A percentile compares a stretch with the other conserved stretches of the same genome.
phyloP scores from a whole-genome alignment of 306 rosid species.

The Geum urbanum region DNA sequence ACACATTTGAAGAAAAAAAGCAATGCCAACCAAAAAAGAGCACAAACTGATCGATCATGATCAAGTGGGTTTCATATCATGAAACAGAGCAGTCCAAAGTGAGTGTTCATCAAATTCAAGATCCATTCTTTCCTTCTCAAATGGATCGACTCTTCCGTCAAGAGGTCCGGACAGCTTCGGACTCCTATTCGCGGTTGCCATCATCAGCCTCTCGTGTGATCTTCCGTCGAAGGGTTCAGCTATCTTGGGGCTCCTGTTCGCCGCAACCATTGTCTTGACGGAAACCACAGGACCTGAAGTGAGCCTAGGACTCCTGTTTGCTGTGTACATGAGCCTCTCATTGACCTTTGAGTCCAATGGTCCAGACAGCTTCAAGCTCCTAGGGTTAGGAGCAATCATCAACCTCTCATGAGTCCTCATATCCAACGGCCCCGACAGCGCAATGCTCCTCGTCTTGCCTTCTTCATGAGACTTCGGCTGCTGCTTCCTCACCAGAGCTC shows the following conservation, averaged over 20 bases:
- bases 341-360: slow-evolving; percentile 67
- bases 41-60: not conserved
- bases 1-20: not conserved
- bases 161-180: slow-evolving; percentile 33
- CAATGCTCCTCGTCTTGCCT: slow-evolving; percentile 39
- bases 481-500: slow-evolving; percentile 19
- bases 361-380: slow-evolving; percentile 56
- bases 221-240: slow-evolving; percentile 48
- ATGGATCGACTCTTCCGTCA: slow-evolving; percentile 38
- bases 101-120: slow-evolving; percentile 55
- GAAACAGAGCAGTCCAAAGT: slow-evolving; percentile 77
- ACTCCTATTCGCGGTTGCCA: slow-evolving; percentile 19
- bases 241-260: slow-evolving; percentile 43
- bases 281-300: slow-evolving; percentile 22
- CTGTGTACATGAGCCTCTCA: slow-evolving; percentile 37
- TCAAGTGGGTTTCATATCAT: slow-evolving; percentile 83
- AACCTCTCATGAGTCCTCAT: slow-evolving; percentile 25
- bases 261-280: slow-evolving; percentile 22
- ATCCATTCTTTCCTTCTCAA: slow-evolving; percentile 39
- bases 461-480: slow-evolving; percentile 2
- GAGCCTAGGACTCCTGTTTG: slow-evolving; percentile 40
- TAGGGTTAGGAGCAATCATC: slow-evolving; percentile 4
- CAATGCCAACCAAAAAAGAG: not conserved
- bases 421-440: slow-evolving; percentile 40
- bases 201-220: slow-evolving; percentile 23